Evolutionary conservation across 495 filamentous ascomycete species (phyloP).

Genomic region (Aspergillus asperescens): DNA sequence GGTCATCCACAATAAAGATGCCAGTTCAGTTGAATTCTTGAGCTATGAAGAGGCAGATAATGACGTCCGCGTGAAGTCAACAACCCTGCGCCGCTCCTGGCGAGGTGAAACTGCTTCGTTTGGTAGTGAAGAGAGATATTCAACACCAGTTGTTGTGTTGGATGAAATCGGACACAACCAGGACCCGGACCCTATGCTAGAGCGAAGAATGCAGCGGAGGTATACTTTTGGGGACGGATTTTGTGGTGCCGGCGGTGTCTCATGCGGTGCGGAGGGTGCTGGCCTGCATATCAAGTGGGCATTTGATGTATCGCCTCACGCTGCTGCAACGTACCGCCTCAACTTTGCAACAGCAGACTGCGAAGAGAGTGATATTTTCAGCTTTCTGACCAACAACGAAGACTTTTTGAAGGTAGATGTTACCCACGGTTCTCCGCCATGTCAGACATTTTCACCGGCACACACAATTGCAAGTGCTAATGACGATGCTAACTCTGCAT

Average conservation of each 20-base stretch:
- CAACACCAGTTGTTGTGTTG: conserved; percentile 8
- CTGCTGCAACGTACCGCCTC: conserved; percentile 49
- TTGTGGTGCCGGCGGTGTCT: conserved; percentile 72
- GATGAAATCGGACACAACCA: conserved; percentile 17
- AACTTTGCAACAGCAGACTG: conserved; percentile 58
- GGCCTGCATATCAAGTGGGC: conserved; percentile 56
- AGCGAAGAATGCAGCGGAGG: conserved; percentile 9
- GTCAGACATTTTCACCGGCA: conserved; percentile 73
- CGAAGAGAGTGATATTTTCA: conserved; percentile 20
- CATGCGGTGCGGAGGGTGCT: conserved; percentile 59
- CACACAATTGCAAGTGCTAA: conserved; percentile 60
- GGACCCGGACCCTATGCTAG: conserved; percentile 17
- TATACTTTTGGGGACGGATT: conserved; percentile 71
- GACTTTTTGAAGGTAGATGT: conserved; percentile 54
- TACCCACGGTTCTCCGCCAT: conserved; percentile 77
- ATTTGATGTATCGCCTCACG: conserved; percentile 55
- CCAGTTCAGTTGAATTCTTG: conserved; percentile 28
- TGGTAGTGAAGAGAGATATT: conserved; percentile 13
- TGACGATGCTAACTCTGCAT: conserved; percentile 70
- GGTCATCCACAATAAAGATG: conserved; percentile 4
- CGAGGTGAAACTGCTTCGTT: conserved; percentile 28
- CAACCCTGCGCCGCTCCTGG: conserved; percentile 27
- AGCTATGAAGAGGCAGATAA: conserved; percentile 24
- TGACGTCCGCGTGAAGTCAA: conserved; percentile 2
- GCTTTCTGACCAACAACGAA: conserved; percentile 27